Conservation (phyloP, 495 filamentous ascomycete genomes). For the Elasticomyces elasticus region DNA sequence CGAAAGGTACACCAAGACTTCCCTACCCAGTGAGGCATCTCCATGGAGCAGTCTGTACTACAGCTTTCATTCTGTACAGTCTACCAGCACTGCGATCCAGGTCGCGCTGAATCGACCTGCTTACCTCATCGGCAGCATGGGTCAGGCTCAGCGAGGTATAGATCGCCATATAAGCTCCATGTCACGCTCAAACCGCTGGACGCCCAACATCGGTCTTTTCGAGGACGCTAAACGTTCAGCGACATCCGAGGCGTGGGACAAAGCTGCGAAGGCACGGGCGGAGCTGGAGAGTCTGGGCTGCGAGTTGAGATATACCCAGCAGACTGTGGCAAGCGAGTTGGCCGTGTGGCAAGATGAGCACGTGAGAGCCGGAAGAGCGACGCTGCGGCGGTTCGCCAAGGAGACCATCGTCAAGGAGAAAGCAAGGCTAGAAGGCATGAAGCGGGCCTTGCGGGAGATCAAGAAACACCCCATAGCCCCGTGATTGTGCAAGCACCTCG, state of each 20-base stretch:
- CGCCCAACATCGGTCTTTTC: conserved; percentile 55
- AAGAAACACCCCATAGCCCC: conserved; percentile 3
- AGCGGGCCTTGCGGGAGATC: conserved; percentile 55
- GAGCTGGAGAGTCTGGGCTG: conserved; percentile 58
- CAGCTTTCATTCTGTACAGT: conserved; percentile 61
- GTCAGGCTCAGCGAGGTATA: conserved; percentile 50
- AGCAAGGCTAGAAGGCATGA: conserved; percentile 69
- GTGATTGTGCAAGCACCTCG: background rate
- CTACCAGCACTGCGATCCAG: conserved; percentile 71
- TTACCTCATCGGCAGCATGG: conserved; percentile 62
- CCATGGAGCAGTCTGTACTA: conserved; percentile 66
- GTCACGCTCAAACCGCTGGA: conserved; percentile 64
- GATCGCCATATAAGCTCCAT: conserved; percentile 66
- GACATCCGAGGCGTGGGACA: conserved; percentile 68
- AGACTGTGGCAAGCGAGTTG: conserved; percentile 81
- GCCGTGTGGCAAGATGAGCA: conserved; percentile 89
- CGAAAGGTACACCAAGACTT: conserved; percentile 54
- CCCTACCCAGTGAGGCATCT: conserved; percentile 60
- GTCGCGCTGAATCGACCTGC: conserved; percentile 72
- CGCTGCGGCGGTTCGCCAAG: conserved; percentile 64
- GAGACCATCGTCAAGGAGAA: conserved; percentile 69
- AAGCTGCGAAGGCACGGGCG: conserved; percentile 50
- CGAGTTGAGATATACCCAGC: conserved; percentile 85
- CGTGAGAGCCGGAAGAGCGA: conserved; percentile 61
- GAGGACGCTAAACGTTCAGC: conserved; percentile 80